Evolutionary conservation across 805 yeast species (phyloP).

Genomic region (Suhomyces prunicola): DNA sequence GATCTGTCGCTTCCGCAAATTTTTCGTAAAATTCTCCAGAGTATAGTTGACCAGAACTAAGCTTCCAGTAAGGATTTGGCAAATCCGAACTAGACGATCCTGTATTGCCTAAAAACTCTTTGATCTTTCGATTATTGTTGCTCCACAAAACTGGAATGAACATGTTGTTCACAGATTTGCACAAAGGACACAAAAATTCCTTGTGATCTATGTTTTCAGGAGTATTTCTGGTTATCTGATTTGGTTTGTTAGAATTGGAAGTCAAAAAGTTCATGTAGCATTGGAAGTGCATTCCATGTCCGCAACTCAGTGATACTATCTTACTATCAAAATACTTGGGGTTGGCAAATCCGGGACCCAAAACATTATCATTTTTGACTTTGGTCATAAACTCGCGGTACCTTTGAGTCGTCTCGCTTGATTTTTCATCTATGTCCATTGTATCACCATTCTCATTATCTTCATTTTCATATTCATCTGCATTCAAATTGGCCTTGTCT

Average conservation of each 20-base stretch:
- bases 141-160: conserved; percentile 75
- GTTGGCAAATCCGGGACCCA: conserved; percentile 72
- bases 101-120: conserved; percentile 13
- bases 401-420: conserved; percentile 16
- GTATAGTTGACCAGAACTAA: conserved; percentile 12
- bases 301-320: conserved; percentile 70
- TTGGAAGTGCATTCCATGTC: conserved; percentile 87
- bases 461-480: conserved; percentile 29
- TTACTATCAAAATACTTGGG: conserved; percentile 38
- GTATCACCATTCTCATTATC: conserved; percentile 15
- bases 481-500: conserved; percentile 41
- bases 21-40: conserved; percentile 23
- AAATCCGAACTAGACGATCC: neutral
- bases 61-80: conserved; percentile 13
- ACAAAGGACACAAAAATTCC: conserved; percentile 85
- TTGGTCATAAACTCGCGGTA: conserved; percentile 39
- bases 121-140: conserved; percentile 38
- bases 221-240: conserved; percentile 75
- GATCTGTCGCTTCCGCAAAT: conserved; percentile 18
- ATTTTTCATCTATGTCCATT: conserved; percentile 5
- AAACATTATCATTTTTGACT: conserved; percentile 37
- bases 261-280: conserved; percentile 68
- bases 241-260: conserved; percentile 53
- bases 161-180: conserved; percentile 81
- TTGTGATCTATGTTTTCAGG: conserved; percentile 71